Base-by-base conservation (phyloP, 1,284 basidiomycete genomes). In the Marasmius sp. region DNA sequence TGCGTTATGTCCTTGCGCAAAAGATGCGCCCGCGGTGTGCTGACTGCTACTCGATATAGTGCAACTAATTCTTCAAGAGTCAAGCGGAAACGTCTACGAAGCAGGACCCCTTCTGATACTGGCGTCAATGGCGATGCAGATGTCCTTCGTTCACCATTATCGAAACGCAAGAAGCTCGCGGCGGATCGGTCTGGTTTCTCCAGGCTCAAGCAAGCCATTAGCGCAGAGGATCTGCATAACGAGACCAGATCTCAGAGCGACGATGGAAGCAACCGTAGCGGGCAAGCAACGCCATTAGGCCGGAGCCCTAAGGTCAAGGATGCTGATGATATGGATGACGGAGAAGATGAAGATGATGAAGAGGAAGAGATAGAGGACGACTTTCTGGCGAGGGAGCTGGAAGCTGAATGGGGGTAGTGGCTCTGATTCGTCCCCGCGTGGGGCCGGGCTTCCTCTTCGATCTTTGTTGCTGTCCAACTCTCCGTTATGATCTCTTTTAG, bases 121-220 rank as follows among this genome's bases (percentile, higher is more conserved):
- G 79, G 80, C 60, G 72, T 74, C 12, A 67, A 66, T 22, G 68
- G 70, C 52, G 72, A 72, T 12, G 67, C 72, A 34, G 74, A 76
- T 52, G 60, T 72, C 18, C 74, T 87, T 38, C 80, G 86, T 10
- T 92, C 91, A 2, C 91, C 90, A 1, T 77, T 92, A 41, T 84
- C 89, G 33, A 92, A 92, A 74, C 85, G 90, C 70, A 92, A 90
- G 77, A 90, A 86, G 72, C 67, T 92, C 56, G 83, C 81, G 11
- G 80, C 84, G 14, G 85, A 85, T 51, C 81, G 89, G 48, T 79
- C 81, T 11, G 86, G 86, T 50, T 75, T 79, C 59, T 92, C 90
- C 12, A 82, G 78, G 67, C 77, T 92, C 57, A 91, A 91, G 70
- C 84, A 86, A 64, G 84, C 81, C 16, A 81, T 91, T 59, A 83